Percentiles rank a stretch among this genome's conserved stretches.
phyloP scores from a whole-genome alignment of 176 grass and related monocot species.

The Saccharum spontaneum region DNA sequence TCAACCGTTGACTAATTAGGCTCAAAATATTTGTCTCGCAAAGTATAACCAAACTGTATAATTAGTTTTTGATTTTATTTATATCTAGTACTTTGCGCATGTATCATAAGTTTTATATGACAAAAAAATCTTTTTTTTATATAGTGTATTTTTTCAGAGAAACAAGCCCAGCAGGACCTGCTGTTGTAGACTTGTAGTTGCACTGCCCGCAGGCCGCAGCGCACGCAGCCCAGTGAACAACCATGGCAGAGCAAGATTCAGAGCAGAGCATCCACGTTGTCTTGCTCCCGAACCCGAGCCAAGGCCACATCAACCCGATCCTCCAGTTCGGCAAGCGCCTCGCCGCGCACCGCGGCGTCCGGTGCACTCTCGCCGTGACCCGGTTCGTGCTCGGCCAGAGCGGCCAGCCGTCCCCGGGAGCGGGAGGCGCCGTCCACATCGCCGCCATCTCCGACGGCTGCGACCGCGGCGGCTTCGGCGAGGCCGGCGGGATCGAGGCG shows the following conservation, averaged over 20 bases:
- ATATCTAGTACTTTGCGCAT: too few species aligned
- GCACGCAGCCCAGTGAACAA: background rate
- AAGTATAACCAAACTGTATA: too few species aligned
- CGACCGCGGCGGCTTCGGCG: constrained; percentile 26
- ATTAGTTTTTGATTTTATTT: too few species aligned
- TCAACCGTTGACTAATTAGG: too few species aligned
- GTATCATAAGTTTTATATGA: too few species aligned
- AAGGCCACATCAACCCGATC: constrained; percentile 83
- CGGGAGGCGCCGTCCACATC: constrained; percentile 21
- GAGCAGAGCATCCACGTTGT: constrained; percentile 41
- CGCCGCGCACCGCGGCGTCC: constrained; percentile 39
- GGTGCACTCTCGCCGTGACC: constrained; percentile 52
- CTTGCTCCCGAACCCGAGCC: constrained; percentile 59
- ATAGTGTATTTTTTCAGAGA: too few species aligned
- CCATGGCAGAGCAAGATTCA: background rate
- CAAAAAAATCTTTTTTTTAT: too few species aligned
- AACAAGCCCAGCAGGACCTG: background rate
- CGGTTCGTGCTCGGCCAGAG: constrained; percentile 37
- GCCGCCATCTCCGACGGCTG: constrained; percentile 46
- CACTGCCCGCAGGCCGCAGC: background rate
- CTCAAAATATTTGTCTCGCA: too few species aligned
- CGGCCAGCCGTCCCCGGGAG: background rate
- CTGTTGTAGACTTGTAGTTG: background rate
- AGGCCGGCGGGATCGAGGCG: constrained; percentile 28
- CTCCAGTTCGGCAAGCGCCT: constrained; percentile 68